Evolutionary conservation across 192 early-diverging fungal species (phyloP).

Genomic region (Phycomyces blakesleeanus): DNA sequence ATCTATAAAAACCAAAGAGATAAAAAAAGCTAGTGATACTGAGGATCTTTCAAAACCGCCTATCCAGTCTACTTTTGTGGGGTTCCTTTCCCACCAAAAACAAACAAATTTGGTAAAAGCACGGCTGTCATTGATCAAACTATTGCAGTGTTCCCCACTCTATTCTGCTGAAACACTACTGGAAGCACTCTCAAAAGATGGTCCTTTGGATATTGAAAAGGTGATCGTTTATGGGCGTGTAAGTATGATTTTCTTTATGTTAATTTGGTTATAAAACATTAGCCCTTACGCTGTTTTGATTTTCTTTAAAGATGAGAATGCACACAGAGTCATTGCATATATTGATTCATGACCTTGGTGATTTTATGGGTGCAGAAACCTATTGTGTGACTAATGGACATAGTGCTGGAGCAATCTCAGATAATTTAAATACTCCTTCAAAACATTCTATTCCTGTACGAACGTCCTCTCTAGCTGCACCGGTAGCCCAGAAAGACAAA

Average conservation of each 20-base stretch:
- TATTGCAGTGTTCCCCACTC: slow-evolving; percentile 39
- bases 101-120: slow-evolving; percentile 11
- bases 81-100: slow-evolving; percentile 2
- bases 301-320: slow-evolving; percentile 32
- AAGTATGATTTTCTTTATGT: slow-evolving; percentile 2
- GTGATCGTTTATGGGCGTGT: slow-evolving; percentile 49
- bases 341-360: slow-evolving; percentile 43
- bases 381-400: slow-evolving; percentile 50
- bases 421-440: neutral
- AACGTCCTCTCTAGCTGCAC: slow-evolving; percentile 5
- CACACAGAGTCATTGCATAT: slow-evolving; percentile 43
- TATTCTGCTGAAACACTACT: slow-evolving; percentile 38
- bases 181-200: slow-evolving; percentile 24
- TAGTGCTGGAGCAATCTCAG: slow-evolving; percentile 21
- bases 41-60: neutral
- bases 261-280: neutral
- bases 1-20: slow-evolving; percentile 5
- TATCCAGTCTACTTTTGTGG: slow-evolving; percentile 15
- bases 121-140: slow-evolving; percentile 33
- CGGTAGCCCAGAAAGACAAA: neutral
- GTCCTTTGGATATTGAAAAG: slow-evolving; percentile 41
- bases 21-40: neutral
- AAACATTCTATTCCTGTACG: neutral
- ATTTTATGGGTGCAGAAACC: slow-evolving; percentile 51
- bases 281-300: neutral